Evolutionary conservation across 805 yeast species (phyloP).

Genomic region (Yarrowia porcina): DNA sequence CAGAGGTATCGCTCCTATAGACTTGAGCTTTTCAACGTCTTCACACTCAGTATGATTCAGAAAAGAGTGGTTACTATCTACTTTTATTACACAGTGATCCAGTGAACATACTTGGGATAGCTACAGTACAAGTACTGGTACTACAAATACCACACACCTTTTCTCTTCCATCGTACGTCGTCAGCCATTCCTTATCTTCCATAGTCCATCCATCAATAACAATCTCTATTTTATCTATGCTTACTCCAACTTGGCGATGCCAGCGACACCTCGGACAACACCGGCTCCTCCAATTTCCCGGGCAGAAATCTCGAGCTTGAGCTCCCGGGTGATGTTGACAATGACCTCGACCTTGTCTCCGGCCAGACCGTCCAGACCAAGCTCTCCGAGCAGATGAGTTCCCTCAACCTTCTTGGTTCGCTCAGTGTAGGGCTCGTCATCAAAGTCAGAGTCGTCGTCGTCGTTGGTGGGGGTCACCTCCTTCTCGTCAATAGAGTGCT

Average conservation of each 20-base stretch:
- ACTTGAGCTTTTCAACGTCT: too few species aligned
- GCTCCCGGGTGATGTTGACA: slow-evolving; percentile 62
- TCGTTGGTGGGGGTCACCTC: slow-evolving; percentile 63
- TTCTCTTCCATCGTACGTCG: too few species aligned
- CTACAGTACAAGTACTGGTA: too few species aligned
- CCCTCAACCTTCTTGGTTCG: slow-evolving; percentile 72
- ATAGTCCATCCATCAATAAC: not conserved
- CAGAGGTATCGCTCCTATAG: too few species aligned
- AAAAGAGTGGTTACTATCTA: too few species aligned
- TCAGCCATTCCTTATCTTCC: too few species aligned
- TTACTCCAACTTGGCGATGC: slow-evolving; percentile 20
- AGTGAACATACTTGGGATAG: too few species aligned
- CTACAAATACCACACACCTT: not conserved
- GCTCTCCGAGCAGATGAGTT: slow-evolving; percentile 71
- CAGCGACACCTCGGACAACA: slow-evolving; percentile 33
- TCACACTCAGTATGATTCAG: too few species aligned
- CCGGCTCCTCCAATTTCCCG: slow-evolving; percentile 35
- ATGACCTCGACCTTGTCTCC: slow-evolving; percentile 62
- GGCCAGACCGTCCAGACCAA: slow-evolving; percentile 67
- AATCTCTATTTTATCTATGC: slow-evolving; percentile 11
- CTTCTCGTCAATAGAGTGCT: slow-evolving; percentile 53
- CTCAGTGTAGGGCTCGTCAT: slow-evolving; percentile 87
- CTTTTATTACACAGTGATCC: too few species aligned
- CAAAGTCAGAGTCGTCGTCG: slow-evolving; percentile 53
- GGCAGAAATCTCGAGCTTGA: slow-evolving; percentile 61